Evolutionary conservation across 2,329 filamentous ascomycete species (phyloP).

Genomic region (Aulographum hederae): DNA sequence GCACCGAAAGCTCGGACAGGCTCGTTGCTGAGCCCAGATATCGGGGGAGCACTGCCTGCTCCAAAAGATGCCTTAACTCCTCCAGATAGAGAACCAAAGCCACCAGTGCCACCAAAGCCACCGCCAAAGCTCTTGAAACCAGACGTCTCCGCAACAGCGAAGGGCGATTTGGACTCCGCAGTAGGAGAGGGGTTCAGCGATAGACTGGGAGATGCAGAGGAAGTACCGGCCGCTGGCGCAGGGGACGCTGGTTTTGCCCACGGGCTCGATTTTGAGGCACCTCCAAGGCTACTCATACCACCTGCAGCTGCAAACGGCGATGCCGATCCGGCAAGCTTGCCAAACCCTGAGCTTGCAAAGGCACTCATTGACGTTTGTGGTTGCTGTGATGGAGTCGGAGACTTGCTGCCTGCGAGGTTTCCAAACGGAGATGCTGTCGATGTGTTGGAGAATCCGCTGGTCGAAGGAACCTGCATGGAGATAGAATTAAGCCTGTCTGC

Average conservation of each 20-base stretch:
- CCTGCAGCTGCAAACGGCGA: neutral
- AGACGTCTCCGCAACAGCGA: neutral
- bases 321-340: slow-evolving; percentile 6
- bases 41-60: slow-evolving; percentile 32
- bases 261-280: no score
- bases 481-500: no score
- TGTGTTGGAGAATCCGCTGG: no score
- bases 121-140: slow-evolving; percentile 19
- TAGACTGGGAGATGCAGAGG: neutral
- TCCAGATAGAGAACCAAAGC: slow-evolving; percentile 16
- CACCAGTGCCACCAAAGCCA: neutral
- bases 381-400: slow-evolving; percentile 6
- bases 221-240: no score
- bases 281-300: no score
- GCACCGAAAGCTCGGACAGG: slow-evolving; percentile 60
- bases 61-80: slow-evolving; percentile 46
- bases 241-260: no score
- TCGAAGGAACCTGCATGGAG: no score
- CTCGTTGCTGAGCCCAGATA: slow-evolving; percentile 35
- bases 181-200: neutral
- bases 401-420: no score
- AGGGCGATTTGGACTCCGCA: neutral
- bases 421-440: no score
- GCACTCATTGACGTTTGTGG: slow-evolving; percentile 23
- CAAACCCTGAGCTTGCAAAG: slow-evolving; percentile 33